Percentiles rank a stretch among this genome's conserved stretches.
Evolutionary conservation across 306 rosid genomes (phyloP).

Genomic region (Malus sylvestris): DNA sequence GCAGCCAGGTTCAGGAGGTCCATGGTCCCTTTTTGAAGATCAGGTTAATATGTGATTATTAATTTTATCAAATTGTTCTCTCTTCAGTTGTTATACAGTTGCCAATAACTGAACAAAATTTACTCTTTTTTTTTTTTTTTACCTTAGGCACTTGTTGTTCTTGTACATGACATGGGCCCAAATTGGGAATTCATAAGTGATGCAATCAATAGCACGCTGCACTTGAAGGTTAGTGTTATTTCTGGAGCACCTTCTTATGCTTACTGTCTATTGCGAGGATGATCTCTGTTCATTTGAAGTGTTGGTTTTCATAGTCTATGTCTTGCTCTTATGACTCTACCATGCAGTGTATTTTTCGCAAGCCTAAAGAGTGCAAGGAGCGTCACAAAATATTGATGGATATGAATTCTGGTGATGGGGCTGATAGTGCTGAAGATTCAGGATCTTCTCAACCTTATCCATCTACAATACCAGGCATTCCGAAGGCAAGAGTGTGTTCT

Average conservation of each 20-base stretch:
- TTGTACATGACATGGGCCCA: constrained; percentile 99
- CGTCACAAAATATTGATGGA: constrained; percentile 94
- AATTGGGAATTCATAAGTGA: constrained; percentile 99
- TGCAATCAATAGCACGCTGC: constrained; percentile 82
- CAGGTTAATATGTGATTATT: constrained; percentile 49
- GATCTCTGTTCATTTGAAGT: background rate
- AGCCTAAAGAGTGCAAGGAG: constrained; percentile 94
- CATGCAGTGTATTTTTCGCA: constrained; percentile 82
- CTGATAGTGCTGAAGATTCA: constrained; percentile 98
- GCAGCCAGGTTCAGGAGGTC: constrained; percentile 77
- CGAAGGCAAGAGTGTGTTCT: constrained; percentile 61
- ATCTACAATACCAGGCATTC: constrained; percentile 94
- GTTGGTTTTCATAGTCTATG: background rate
- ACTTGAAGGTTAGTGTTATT: constrained; percentile 57
- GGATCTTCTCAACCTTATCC: constrained; percentile 99
- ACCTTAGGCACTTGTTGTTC: constrained; percentile 82
- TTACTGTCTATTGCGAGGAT: background rate
- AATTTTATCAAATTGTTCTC: background rate
- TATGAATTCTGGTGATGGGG: constrained; percentile 83
- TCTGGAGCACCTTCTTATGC: background rate
- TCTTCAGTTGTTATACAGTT: constrained; percentile 4
- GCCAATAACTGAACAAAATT: background rate
- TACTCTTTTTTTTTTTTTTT: background rate
- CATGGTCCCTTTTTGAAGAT: constrained; percentile 91
- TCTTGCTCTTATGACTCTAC: constrained; percentile 11